Base-by-base conservation (phyloP, 805 yeast species). In the Pichia nakasei region DNA sequence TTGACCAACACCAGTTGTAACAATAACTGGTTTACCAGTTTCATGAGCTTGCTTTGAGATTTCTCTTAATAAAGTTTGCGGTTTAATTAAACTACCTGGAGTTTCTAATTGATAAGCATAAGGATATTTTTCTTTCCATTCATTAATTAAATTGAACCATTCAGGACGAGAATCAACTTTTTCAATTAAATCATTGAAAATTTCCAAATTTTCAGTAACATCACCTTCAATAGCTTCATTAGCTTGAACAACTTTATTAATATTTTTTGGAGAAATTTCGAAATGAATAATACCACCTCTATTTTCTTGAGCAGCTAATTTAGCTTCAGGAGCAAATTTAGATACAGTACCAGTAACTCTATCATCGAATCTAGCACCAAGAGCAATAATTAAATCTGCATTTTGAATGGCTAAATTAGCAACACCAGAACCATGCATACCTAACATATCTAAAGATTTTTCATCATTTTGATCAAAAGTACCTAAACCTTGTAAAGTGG, bases 1-100 rank as follows among this genome's bases (percentile, higher is more conserved):
- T 73, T 93, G 98, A 48, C 98, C 98, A 42, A 93, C 97, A 74
- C 98, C 98, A 32, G 98, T 93, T 43, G 97, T 84, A 55, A 91
- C 82, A 56, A 89, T 78, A 47, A 86, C 88, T 55, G 85, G 89
- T 59, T 78, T 85, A 51, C 71, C 72, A 44, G 75, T 73, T 43
- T 69, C 75, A 40, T 68, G 64, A 27, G 88, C 80, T 54, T 88
- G 81, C 49, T 78, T 74, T 3, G 93, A 78, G 45, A 93, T 74
- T 65, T 85, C 91, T 37, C 73, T 64, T 51, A 93, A 78, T 41
- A 91, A 80, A 36, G 97, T 86, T 72, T 93, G 98, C 38, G 98
- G 98, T 63, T 88, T 89, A 55, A 91, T 82, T 53, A 68, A 70
- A 9, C 88, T 79, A 33, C 77, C 91, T 42, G 85, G 84, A 34